phyloP scores from a whole-genome alignment of 306 rosid species.

The Crotalaria pallida region DNA sequence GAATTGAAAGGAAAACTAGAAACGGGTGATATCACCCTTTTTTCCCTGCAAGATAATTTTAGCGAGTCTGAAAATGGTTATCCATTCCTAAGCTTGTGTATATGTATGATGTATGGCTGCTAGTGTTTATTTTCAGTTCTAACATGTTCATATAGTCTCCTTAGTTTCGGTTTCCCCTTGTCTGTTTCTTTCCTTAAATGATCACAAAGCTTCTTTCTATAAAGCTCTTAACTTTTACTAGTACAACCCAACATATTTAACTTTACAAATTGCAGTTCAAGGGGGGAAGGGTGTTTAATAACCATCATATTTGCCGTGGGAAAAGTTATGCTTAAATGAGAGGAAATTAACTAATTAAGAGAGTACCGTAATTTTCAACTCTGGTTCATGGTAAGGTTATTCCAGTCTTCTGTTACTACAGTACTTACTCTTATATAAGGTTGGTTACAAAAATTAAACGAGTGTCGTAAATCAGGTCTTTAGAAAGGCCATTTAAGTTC shows the following conservation, averaged over 20 bases:
- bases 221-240: not conserved
- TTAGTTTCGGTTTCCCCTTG: not conserved
- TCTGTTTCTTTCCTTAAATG: not conserved
- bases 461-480: too few relatives aligned
- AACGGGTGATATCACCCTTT: not conserved
- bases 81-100: not conserved
- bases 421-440: not conserved
- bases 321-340: not conserved
- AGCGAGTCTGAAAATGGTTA: not conserved
- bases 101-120: not conserved
- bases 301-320: not conserved
- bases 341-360: not conserved
- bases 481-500: too few relatives aligned
- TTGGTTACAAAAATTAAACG: too few relatives aligned
- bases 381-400: not conserved
- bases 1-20: not conserved
- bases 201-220: not conserved
- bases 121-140: not conserved
- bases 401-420: not conserved
- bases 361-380: not conserved
- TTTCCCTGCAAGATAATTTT: not conserved
- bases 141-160: not conserved
- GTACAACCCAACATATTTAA: not conserved
- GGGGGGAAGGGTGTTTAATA: not conserved
- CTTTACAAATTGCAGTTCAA: not conserved